Evolutionary conservation across 495 filamentous ascomycete species (phyloP).

Genomic region (Neurospora intermedia): DNA sequence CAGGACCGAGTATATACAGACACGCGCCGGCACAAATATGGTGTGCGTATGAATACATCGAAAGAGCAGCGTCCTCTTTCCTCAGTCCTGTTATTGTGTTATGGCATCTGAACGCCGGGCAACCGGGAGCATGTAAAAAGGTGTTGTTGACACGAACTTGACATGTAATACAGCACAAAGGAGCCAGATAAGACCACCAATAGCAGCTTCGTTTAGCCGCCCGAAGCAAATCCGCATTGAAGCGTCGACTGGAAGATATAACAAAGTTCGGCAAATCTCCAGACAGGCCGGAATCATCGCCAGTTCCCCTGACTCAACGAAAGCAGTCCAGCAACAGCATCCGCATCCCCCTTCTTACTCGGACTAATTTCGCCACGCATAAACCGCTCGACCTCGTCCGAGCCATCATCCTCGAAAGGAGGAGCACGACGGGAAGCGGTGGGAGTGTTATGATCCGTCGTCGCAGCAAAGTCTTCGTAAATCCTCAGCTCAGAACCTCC

Average conservation of each 20-base stretch:
- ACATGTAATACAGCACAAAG: neutral
- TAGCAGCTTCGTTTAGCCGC: neutral
- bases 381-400: conserved; percentile 54
- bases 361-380: conserved; percentile 52
- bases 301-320: conserved; percentile 54
- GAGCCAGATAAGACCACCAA: neutral
- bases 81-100: neutral
- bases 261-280: too few species aligned
- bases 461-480: conserved; percentile 25
- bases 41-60: neutral
- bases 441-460: neutral
- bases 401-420: conserved; percentile 4
- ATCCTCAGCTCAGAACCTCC: conserved; percentile 20
- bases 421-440: neutral
- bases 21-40: neutral
- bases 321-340: conserved; percentile 68
- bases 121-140: neutral
- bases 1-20: neutral
- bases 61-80: neutral
- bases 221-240: neutral
- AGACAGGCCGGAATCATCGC: conserved; percentile 22
- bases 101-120: neutral
- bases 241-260: neutral
- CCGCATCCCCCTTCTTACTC: conserved; percentile 55
- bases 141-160: neutral